Conservation (phyloP, 2,329 filamentous ascomycete genomes). For the Phialophora macrospora region DNA sequence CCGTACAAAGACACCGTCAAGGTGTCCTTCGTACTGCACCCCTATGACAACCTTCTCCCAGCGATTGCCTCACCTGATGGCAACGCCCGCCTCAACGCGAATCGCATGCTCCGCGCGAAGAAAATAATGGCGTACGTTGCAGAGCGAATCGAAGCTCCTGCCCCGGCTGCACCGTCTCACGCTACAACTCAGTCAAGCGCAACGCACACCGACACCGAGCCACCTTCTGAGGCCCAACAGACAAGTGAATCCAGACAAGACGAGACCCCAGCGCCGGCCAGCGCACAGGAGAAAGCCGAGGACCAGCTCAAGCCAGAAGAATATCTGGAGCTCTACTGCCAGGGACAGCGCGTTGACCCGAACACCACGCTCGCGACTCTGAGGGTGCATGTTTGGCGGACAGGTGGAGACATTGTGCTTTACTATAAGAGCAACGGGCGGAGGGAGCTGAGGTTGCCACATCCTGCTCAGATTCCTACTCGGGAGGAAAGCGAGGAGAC, state of each 20-base stretch:
- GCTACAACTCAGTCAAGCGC: slow-evolving; percentile 1
- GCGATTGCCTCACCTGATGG: slow-evolving; percentile 74
- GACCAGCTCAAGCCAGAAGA: slow-evolving; percentile 74
- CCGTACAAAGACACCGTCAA: slow-evolving; percentile 92
- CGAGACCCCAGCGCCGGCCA: background rate
- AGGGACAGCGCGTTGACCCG: slow-evolving; percentile 70
- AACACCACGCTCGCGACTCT: slow-evolving; percentile 95
- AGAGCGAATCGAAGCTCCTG: slow-evolving; percentile 79
- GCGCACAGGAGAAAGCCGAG: slow-evolving; percentile 29
- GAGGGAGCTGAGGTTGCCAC: slow-evolving; percentile 55
- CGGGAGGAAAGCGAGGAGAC: slow-evolving; percentile 35
- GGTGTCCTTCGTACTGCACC: slow-evolving; percentile 89
- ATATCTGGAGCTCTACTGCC: slow-evolving; percentile 93
- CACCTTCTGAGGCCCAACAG: background rate
- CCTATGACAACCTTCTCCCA: slow-evolving; percentile 75
- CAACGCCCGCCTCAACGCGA: slow-evolving; percentile 91
- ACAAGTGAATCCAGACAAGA: slow-evolving; percentile 1
- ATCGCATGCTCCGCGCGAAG: slow-evolving; percentile 92
- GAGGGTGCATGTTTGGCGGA: slow-evolving; percentile 90
- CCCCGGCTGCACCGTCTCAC: slow-evolving; percentile 24
- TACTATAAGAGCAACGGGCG: slow-evolving; percentile 92
- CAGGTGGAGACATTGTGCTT: slow-evolving; percentile 87
- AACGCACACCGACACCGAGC: background rate
- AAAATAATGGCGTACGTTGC: slow-evolving; percentile 93
- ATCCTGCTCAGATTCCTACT: slow-evolving; percentile 36